Conservation (phyloP, 208 protist species). For the Trypanosomatidae sp. region DNA sequence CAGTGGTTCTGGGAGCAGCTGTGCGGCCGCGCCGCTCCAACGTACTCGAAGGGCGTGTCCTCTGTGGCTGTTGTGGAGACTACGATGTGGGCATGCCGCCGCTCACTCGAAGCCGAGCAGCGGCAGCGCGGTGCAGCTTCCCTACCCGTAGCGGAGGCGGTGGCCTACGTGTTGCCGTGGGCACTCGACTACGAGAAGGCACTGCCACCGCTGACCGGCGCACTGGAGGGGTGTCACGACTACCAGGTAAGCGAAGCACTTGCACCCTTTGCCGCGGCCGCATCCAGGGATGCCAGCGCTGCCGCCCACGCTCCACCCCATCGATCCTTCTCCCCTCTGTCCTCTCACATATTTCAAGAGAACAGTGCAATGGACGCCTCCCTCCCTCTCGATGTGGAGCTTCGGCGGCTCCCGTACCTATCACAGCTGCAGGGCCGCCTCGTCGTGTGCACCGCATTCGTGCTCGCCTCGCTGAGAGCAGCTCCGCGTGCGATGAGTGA, state of each 20-base stretch:
- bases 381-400: conserved; percentile 9
- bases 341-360: neutral
- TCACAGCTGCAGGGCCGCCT: conserved; percentile 10
- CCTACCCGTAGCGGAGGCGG: neutral
- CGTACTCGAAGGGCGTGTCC: neutral
- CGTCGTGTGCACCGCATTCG: conserved; percentile 16
- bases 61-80: conserved; percentile 7
- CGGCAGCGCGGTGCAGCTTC: neutral
- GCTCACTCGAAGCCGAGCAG: neutral
- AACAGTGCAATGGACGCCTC: neutral
- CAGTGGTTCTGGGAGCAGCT: conserved; percentile 22
- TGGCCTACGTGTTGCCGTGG: neutral
- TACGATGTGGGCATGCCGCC: neutral
- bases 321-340: neutral
- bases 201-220: neutral
- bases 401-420: conserved; percentile 7
- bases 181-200: neutral
- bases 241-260: conserved; percentile 5
- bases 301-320: neutral
- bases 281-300: neutral
- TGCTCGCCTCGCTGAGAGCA: conserved; percentile 2
- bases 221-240: neutral
- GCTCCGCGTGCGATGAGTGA: neutral
- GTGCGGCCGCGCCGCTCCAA: conserved; percentile 12
- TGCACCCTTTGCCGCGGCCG: conserved; percentile 1